A percentile compares a stretch with the other conserved stretches of the same genome.
Evolutionary conservation across 2,329 filamentous ascomycete genomes (phyloP).

Genomic region (Ophiostoma himal-ulmi): DNA sequence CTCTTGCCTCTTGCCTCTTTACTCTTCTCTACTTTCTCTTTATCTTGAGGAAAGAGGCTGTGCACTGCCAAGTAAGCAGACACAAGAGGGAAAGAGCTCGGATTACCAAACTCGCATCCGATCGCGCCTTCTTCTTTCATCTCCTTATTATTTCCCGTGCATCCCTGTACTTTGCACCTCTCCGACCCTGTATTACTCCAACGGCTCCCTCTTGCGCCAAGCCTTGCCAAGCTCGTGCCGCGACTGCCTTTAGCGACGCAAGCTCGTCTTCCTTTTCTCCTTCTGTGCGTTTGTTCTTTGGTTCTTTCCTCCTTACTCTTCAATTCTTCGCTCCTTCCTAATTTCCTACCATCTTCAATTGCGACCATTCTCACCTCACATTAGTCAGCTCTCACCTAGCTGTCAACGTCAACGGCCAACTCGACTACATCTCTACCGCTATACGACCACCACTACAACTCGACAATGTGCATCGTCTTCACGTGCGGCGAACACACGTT

Average conservation of each 20-base stretch:
- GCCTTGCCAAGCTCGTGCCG: constrained; percentile 1
- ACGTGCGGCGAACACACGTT: constrained; percentile 58
- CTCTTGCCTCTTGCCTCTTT: constrained; percentile 1
- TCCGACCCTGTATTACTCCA: not conserved
- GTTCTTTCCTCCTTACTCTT: not conserved
- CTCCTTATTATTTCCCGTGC: not conserved
- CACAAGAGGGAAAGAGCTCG: not conserved
- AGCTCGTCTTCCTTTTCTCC: not conserved
- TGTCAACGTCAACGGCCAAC: not conserved
- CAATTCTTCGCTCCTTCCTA: not conserved
- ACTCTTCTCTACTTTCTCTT: too few relatives aligned
- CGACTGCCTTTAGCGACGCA: not conserved
- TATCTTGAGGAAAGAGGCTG: too few relatives aligned
- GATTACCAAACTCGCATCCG: not conserved
- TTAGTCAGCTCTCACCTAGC: not conserved
- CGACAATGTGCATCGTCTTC: constrained; percentile 55
- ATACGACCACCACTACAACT: not conserved
- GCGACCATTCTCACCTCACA: too few relatives aligned
- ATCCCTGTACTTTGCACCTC: too few relatives aligned
- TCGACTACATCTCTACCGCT: not conserved
- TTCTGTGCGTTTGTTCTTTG: not conserved
- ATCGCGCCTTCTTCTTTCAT: not conserved
- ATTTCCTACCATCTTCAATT: too few relatives aligned
- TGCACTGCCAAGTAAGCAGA: too few relatives aligned
- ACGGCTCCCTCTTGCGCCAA: constrained; percentile 6